These are phyloP conservation scores for Podospora pseudopauciseta DNA, from an alignment of 495 filamentous ascomycete species.

Conservation along the genomic window DNA sequence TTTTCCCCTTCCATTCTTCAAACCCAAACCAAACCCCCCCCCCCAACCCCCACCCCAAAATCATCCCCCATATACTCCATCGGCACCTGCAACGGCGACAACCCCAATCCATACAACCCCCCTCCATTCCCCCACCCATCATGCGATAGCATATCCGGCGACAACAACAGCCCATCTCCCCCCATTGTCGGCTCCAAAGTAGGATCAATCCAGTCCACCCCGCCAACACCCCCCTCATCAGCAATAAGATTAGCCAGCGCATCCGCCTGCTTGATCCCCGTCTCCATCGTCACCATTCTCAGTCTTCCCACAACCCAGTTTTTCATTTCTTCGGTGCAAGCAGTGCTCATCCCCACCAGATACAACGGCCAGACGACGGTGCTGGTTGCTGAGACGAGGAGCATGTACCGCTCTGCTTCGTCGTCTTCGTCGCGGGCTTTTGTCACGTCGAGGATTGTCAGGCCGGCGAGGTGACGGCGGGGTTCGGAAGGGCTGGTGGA, in stretches of 20 bases:
- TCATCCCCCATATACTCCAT: neutral
- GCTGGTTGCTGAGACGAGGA: constrained; percentile 36
- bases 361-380: constrained; percentile 40
- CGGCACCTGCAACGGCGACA: constrained; percentile 11
- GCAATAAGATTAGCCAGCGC: constrained; percentile 27
- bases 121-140: constrained; percentile 4
- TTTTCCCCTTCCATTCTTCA: neutral
- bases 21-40: constrained; percentile 15
- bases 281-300: constrained; percentile 34
- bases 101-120: constrained; percentile 13
- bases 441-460: constrained; percentile 35
- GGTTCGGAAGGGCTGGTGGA: constrained; percentile 18
- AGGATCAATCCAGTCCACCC: neutral
- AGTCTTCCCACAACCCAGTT: constrained; percentile 32
- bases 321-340: constrained; percentile 29
- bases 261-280: constrained; percentile 35
- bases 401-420: constrained; percentile 34
- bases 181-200: constrained; percentile 22
- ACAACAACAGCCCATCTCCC: constrained; percentile 11
- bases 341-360: constrained; percentile 36
- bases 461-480: constrained; percentile 14
- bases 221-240: neutral
- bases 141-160: neutral
- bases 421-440: constrained; percentile 24
- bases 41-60: constrained; percentile 1